Conservation (phyloP, 176 grass and related monocot genomes). For the Aegilops longissima region DNA sequence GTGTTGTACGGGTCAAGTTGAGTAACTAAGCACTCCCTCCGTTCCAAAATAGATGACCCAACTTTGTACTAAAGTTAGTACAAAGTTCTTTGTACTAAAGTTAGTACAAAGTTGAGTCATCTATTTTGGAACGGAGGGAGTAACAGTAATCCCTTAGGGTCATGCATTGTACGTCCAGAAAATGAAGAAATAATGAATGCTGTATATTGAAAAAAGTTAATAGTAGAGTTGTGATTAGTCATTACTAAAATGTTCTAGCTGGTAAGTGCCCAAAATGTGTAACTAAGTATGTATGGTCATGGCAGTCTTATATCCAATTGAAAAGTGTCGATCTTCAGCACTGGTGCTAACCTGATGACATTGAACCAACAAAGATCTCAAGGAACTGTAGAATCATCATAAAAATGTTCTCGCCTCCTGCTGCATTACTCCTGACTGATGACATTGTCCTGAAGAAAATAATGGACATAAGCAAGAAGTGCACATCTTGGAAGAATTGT, state of each 20-base stretch:
- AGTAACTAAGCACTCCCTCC: background rate
- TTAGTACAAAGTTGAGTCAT: too few relatives aligned
- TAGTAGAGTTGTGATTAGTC: background rate
- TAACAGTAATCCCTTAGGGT: background rate
- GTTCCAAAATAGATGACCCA: too few relatives aligned
- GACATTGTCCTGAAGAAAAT: constrained; percentile 87
- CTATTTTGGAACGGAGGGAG: background rate
- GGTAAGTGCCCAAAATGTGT: constrained; percentile 1
- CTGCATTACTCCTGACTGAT: constrained; percentile 90
- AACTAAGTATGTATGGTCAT: background rate
- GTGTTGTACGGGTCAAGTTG: background rate
- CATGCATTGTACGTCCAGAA: background rate
- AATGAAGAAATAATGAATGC: background rate
- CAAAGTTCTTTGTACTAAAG: too few relatives aligned
- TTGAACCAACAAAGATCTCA: constrained; percentile 96
- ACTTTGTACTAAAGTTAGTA: too few relatives aligned
- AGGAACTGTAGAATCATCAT: constrained; percentile 91
- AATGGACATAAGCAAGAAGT: constrained; percentile 38
- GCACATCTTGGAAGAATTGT: background rate
- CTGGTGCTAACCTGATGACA: constrained; percentile 87
- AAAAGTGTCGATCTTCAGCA: constrained; percentile 24
- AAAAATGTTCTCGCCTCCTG: constrained; percentile 79
- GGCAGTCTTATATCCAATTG: background rate
- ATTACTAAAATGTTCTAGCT: background rate
- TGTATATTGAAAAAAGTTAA: background rate